Evolutionary conservation across 2,329 filamentous ascomycete species (phyloP), one percentile per base, ranked within the genome.

Genomic region (Penicillium rolfsii): DNA sequence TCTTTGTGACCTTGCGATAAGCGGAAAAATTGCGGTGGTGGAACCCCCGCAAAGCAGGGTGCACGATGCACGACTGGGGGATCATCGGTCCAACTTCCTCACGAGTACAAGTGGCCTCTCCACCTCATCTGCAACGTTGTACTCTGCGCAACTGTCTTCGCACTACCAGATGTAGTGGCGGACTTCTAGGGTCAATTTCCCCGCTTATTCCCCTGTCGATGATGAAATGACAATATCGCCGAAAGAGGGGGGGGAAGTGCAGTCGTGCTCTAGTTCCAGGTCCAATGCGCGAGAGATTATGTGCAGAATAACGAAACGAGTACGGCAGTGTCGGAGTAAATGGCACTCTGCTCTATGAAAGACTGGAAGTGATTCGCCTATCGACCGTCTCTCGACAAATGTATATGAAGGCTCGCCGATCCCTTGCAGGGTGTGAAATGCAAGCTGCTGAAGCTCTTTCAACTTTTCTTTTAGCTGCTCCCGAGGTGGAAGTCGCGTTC

Each of bases 11-110:
- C 36, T 55, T 68, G 43, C 60, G 52, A 66, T 61, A 69, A 59
- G 57, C 57, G 67, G 67, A 65, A 66, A 68, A 69, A 64, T 65
- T 60, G 54, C 61, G 52, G 64, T 46, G 63, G 63, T 54, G 58
- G 45, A 45, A 48, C 50, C 61, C 61, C 62, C 53, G 55, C 45
- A 38, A 52, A 38, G 49, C 38, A 28, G 52, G 36, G 30, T 43
- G 30, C 7, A 8, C 30, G n/a, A 52, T 52, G 36, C 4, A 40
- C 35, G 55, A 40, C 60, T 58, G 53, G 54, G 52, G 49, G 67
- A 69, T 69, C 64, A 28, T 63, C 66, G 56, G 30, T 46, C 57
- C 50, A 50, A 30, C 58, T 64, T 61, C 64, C 61, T 24, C 30
- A 36, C 38, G 40, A 38, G 55, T 52, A 53, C 57, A 26, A 16